These are phyloP conservation scores for Pythium dissotocum DNA, from an alignment of 352 stramenopile species.

Conservation along the genomic window DNA sequence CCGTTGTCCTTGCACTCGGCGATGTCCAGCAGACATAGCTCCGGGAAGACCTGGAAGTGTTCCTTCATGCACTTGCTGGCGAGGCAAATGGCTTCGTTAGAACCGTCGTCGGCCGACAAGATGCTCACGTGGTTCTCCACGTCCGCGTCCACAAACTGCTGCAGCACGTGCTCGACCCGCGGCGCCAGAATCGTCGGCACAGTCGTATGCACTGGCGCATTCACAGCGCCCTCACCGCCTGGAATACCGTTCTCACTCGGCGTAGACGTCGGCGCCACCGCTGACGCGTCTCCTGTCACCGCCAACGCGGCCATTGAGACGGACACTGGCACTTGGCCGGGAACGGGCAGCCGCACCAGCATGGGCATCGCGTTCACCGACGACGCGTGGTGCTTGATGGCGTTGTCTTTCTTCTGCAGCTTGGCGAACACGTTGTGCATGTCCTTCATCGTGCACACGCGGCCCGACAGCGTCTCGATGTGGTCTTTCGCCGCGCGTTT, in stretches of 20 bases:
- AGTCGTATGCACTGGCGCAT: conserved; percentile 15
- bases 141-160: conserved; percentile 68
- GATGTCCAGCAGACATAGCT: conserved; percentile 60
- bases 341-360: neutral
- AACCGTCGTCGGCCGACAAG: conserved; percentile 66
- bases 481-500: conserved; percentile 61
- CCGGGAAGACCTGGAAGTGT: conserved; percentile 62
- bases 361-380: conserved; percentile 12
- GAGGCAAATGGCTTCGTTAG: conserved; percentile 71
- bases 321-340: neutral
- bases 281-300: neutral
- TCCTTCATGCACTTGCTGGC: conserved; percentile 76
- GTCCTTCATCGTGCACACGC: conserved; percentile 79
- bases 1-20: conserved; percentile 32
- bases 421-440: conserved; percentile 78
- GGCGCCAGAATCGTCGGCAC: conserved; percentile 2
- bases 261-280: neutral
- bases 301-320: neutral
- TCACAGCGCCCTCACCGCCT: neutral
- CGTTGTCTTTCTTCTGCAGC: conserved; percentile 59
- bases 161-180: conserved; percentile 54
- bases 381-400: conserved; percentile 46
- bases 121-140: conserved; percentile 81
- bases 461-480: conserved; percentile 64
- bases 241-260: neutral